Evolutionary conservation across 108 stramenopile species (phyloP).

Genomic region (Nitzschia inconspicua): DNA sequence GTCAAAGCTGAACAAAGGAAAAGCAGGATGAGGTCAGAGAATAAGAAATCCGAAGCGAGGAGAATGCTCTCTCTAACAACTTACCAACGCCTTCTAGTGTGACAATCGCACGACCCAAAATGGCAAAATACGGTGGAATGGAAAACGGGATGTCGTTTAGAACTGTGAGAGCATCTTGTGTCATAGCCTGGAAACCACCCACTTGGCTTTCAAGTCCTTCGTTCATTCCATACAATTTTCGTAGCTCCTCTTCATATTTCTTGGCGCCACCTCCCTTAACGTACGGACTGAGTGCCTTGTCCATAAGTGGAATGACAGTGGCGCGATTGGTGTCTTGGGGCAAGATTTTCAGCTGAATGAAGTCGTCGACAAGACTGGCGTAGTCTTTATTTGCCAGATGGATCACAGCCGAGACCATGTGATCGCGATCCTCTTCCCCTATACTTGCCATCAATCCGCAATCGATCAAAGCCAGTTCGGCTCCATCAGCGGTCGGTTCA

Average conservation of each 20-base stretch:
- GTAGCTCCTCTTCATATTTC: conserved; percentile 81
- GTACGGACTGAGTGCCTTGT: conserved; percentile 88
- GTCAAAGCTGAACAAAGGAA: conserved; percentile 58
- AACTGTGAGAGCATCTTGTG: conserved; percentile 84
- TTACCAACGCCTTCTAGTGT: conserved; percentile 79
- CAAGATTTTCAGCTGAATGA: conserved; percentile 77
- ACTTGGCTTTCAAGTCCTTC: conserved; percentile 60
- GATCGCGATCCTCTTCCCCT: conserved; percentile 62
- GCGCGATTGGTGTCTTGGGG: conserved; percentile 76
- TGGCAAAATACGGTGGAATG: conserved; percentile 85
- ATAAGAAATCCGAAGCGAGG: neutral
- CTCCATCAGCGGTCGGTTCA: conserved; percentile 62
- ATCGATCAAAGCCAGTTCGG: conserved; percentile 78
- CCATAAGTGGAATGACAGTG: conserved; percentile 85
- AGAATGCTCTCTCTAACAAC: neutral
- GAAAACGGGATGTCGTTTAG: conserved; percentile 88
- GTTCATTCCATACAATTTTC: conserved; percentile 83
- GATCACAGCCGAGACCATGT: conserved; percentile 85
- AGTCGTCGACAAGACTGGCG: conserved; percentile 84
- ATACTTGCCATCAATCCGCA: conserved; percentile 88
- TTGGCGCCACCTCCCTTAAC: conserved; percentile 91
- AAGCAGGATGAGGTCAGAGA: neutral
- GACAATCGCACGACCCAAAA: conserved; percentile 82
- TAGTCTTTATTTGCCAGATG: conserved; percentile 91
- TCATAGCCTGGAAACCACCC: conserved; percentile 84